Percentiles rank a stretch among this genome's conserved stretches.
Evolutionary conservation across 2,329 filamentous ascomycete genomes (phyloP).

Genomic region (Xylaria sp.): DNA sequence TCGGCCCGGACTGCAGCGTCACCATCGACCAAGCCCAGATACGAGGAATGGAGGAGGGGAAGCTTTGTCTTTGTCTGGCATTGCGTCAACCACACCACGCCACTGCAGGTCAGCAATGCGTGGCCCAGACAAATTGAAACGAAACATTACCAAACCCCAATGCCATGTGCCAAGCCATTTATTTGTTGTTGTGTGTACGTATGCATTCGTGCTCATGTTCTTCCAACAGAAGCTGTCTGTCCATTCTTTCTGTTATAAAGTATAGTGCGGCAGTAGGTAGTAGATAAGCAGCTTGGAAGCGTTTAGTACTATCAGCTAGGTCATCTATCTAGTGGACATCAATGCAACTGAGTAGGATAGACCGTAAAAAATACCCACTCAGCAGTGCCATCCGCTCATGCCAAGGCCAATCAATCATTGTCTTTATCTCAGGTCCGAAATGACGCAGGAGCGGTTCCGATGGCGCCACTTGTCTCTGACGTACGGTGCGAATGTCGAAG

Average conservation of each 20-base stretch:
- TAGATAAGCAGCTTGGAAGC: too few species aligned
- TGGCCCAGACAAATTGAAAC: constrained; percentile 3
- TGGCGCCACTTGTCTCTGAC: constrained; percentile 26
- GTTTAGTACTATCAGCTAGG: too few species aligned
- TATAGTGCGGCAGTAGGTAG: too few species aligned
- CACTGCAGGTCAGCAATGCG: neutral
- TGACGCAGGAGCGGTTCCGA: constrained; percentile 30
- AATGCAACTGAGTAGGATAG: neutral
- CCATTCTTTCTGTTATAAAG: too few species aligned
- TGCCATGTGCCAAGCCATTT: constrained; percentile 7
- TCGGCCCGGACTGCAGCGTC: constrained; percentile 30
- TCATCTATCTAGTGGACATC: neutral
- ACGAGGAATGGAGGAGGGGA: constrained; percentile 34
- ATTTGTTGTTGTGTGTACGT: neutral
- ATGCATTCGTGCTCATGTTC: neutral
- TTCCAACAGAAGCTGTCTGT: neutral
- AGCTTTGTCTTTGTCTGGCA: constrained; percentile 9
- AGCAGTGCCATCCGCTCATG: neutral
- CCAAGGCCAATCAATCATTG: constrained; percentile 24
- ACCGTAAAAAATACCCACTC: neutral
- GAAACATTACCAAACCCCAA: neutral
- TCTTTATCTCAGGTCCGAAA: constrained; percentile 31
- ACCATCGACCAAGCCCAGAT: constrained; percentile 23
- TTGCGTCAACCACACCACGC: too few species aligned
- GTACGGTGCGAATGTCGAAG: neutral